Evolutionary conservation across 768 basidiomycete genomes (phyloP).

Genomic region (Lactifluus piperatus): DNA sequence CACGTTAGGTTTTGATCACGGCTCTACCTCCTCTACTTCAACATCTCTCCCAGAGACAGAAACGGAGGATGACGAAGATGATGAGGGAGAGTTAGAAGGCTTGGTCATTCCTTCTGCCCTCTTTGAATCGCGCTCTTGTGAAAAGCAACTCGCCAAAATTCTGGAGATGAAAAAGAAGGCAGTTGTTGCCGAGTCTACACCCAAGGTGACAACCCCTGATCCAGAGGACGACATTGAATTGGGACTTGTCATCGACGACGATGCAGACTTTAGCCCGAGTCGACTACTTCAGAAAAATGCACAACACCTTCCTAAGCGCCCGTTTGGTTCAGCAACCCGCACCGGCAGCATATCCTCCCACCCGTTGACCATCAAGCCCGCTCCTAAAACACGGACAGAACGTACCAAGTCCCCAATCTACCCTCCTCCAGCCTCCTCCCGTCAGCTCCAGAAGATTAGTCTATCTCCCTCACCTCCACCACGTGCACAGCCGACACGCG

Average conservation of each 20-base stretch:
- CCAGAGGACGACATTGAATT: conserved; percentile 81
- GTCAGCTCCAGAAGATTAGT: conserved; percentile 59
- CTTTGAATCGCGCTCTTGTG: conserved; percentile 63
- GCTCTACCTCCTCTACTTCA: conserved; percentile 64
- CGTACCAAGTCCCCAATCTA: conserved; percentile 66
- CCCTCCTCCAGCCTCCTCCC: conserved; percentile 60
- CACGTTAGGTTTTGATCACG: conserved; percentile 64
- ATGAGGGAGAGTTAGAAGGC: conserved; percentile 71
- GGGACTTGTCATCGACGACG: conserved; percentile 77
- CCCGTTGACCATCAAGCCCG: conserved; percentile 44
- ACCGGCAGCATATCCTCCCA: conserved; percentile 52
- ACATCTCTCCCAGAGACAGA: conserved; percentile 64
- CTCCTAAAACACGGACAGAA: conserved; percentile 51
- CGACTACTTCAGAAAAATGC: conserved; percentile 50
- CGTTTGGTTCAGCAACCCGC: conserved; percentile 33
- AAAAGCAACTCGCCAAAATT: conserved; percentile 40
- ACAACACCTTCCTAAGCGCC: conserved; percentile 33
- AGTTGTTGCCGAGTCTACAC: conserved; percentile 45
- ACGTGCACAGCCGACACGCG: conserved; percentile 39
- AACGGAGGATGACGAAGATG: conserved; percentile 50
- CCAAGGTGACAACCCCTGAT: conserved; percentile 50
- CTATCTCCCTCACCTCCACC: conserved; percentile 64
- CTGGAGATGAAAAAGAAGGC: conserved; percentile 46
- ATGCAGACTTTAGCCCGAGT: conserved; percentile 74
- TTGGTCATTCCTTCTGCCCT: conserved; percentile 68